These are phyloP conservation scores for Sanghuangporus weigelae DNA, from an alignment of 1,284 basidiomycete species.

Conservation along the genomic window DNA sequence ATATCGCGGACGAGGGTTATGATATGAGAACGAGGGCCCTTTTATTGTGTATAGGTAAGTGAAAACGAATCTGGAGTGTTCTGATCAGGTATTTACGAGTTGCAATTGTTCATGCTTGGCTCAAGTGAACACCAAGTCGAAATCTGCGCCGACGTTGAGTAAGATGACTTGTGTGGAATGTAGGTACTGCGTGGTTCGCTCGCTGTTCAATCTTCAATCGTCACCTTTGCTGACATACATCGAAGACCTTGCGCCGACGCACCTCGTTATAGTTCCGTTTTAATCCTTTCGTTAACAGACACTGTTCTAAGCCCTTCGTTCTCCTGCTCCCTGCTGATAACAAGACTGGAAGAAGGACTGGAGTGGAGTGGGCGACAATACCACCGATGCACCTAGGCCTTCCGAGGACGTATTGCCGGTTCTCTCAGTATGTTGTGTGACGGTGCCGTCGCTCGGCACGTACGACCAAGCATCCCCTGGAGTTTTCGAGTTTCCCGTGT, in stretches of 20 bases:
- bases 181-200: background rate
- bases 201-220: too few species aligned
- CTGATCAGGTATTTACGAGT: background rate
- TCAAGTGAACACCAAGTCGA: background rate
- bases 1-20: background rate
- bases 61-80: background rate
- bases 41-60: background rate
- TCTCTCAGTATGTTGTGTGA: background rate
- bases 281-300: background rate
- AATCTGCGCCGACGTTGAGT: background rate
- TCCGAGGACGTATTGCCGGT: background rate
- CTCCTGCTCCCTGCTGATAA: background rate
- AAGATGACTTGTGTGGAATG: background rate
- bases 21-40: background rate
- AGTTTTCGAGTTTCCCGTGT: background rate
- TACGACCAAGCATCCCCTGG: background rate
- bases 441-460: background rate
- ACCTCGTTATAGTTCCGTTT: too few species aligned
- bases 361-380: background rate
- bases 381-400: background rate
- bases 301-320: background rate
- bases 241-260: too few species aligned
- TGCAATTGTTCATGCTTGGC: background rate
- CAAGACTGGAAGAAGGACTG: background rate
- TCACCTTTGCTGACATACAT: too few species aligned